Evolutionary conservation across 495 filamentous ascomycete genomes (phyloP), one percentile per base, ranked within the genome.

Genomic region (Lineolata rhizophorae): DNA sequence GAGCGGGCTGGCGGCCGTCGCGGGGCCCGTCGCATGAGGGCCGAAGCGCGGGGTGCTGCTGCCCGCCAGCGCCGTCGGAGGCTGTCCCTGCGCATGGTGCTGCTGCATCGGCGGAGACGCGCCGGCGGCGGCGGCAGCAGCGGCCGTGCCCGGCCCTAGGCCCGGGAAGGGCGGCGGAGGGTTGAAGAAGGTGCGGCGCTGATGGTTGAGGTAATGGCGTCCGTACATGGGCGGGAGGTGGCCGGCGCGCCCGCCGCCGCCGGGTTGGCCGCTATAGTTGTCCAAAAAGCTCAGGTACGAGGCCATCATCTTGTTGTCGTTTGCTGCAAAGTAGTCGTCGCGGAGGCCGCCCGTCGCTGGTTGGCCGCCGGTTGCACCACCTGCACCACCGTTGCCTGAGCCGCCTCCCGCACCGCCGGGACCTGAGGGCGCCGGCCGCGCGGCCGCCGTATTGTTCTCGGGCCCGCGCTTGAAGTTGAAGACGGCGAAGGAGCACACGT

Each of bases 401-500:
- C 55, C 24, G 42, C 48, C 38, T 33, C 53, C 56, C 45, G 47
- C 30, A 41, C 52, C 17, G 57, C 52, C 16, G 56, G 21, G 42
- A n/a, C n/a, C n/a, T n/a, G n/a, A n/a, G n/a, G n/a, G n/a, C n/a
- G n/a, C n/a, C n/a, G n/a, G n/a, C n/a, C n/a, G n/a, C n/a, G n/a
- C n/a, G n/a, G n/a, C n/a, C n/a, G n/a, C n/a, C n/a, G n/a, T n/a
- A 35, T 43, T 49, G 34, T 14, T 36, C 41, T 32, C 60, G 12
- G 64, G 56, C 17, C 72, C 77, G 44, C 76, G 84, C 50, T 92
- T 79, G 59, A 95, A 97, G 40, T 93, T 78, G 41, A 97, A 97
- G n/a, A 92, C 80, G 13, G 84, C 87, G 54, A 92, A 94, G 10
- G 80, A 90, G 50, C 87, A 97, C 13, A 95, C 78, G 46, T 91